Percentiles rank a stretch among this genome's conserved stretches.
phyloP scores from a whole-genome alignment of 1,284 basidiomycete genomes.

The Cryptococcus maquisensis region DNA sequence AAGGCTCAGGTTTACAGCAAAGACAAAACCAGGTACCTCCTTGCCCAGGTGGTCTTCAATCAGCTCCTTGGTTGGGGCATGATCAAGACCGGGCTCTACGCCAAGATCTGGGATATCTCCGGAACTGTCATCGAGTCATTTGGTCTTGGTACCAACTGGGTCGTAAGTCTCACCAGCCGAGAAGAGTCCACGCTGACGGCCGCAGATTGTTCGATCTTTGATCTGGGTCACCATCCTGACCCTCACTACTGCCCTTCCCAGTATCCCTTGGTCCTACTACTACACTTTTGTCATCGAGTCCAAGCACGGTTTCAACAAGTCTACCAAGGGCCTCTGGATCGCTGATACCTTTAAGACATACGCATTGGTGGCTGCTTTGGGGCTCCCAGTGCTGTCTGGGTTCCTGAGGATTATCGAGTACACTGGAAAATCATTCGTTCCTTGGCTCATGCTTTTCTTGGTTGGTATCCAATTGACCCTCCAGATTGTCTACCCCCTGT shows the following conservation, averaged over 20 bases:
- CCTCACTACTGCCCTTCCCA: conserved; percentile 63
- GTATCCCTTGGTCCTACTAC: conserved; percentile 71
- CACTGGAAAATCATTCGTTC: conserved; percentile 85
- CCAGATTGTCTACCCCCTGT: conserved; percentile 78
- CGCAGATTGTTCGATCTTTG: conserved; percentile 75
- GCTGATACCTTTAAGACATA: conserved; percentile 77
- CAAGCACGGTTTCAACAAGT: conserved; percentile 96
- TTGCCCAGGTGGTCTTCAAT: conserved; percentile 68
- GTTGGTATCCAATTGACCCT: conserved; percentile 76
- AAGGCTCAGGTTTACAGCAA: conserved; percentile 88
- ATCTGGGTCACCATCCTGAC: conserved; percentile 68
- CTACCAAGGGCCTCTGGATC: conserved; percentile 68
- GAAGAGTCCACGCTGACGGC: conserved; percentile 12
- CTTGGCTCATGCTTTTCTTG: conserved; percentile 85
- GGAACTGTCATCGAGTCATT: conserved; percentile 47
- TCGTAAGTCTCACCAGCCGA: conserved; percentile 20
- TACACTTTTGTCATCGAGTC: conserved; percentile 92
- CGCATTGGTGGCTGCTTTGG: conserved; percentile 68
- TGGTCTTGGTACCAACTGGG: conserved; percentile 49
- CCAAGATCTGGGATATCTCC: conserved; percentile 64
- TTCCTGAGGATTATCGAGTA: conserved; percentile 88
- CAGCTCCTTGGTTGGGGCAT: conserved; percentile 67
- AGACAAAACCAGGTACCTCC: conserved; percentile 83
- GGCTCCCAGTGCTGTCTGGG: conserved; percentile 77
- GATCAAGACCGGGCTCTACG: conserved; percentile 71